A percentile compares a stretch with the other conserved stretches of the same genome.
Conservation (phyloP, 2,329 filamentous ascomycete genomes). For the Neonectria sp. region DNA sequence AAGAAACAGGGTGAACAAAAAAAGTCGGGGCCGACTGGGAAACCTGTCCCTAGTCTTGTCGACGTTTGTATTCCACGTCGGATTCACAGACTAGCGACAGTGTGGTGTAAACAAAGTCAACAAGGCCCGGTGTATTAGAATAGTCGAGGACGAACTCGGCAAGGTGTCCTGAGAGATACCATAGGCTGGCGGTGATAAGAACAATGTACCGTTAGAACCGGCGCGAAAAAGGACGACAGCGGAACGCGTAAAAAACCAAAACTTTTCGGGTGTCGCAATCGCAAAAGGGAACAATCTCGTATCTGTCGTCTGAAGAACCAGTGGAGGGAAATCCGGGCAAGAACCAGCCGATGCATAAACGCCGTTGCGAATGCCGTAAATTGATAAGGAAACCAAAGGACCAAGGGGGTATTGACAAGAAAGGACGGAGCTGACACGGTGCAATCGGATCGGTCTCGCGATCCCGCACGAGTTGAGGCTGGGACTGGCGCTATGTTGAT, state of each 20-base stretch:
- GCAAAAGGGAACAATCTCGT: constrained; percentile 32
- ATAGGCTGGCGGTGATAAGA: constrained; percentile 1
- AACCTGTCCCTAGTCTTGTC: not conserved
- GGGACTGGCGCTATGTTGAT: constrained; percentile 14
- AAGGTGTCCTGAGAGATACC: not conserved
- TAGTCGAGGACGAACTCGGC: not conserved
- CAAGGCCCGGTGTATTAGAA: not conserved
- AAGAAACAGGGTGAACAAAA: constrained; percentile 3
- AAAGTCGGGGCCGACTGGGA: not conserved
- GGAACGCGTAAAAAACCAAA: constrained; percentile 15
- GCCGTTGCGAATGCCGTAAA: constrained; percentile 40
- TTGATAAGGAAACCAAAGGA: constrained; percentile 24
- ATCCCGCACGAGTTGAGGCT: constrained; percentile 34
- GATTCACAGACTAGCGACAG: not conserved
- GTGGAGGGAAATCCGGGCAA: constrained; percentile 21
- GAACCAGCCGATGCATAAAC: constrained; percentile 33
- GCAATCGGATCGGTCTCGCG: constrained; percentile 32
- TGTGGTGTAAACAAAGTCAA: constrained; percentile 2
- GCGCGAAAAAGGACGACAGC: not conserved
- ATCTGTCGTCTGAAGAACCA: constrained; percentile 33
- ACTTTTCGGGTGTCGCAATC: constrained; percentile 27
- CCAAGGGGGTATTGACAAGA: constrained; percentile 39
- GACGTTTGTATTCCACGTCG: not conserved
- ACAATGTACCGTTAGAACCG: constrained; percentile 19
- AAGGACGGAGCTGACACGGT: constrained; percentile 32